Evolutionary conservation across 2,329 filamentous ascomycete species (phyloP).

Genomic region (Paraphoma sp.): DNA sequence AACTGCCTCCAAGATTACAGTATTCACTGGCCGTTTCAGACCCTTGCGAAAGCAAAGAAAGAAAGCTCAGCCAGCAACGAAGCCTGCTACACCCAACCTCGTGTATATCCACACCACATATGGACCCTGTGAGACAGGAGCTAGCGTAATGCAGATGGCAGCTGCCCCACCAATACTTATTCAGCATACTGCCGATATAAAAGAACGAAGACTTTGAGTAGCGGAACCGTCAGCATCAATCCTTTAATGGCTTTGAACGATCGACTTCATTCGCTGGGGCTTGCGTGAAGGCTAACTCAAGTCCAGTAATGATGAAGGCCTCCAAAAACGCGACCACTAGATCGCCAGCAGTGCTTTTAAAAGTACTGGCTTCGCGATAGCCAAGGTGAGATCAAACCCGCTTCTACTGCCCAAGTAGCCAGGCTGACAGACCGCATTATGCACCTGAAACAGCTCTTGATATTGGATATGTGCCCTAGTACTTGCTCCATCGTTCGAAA

Average conservation of each 20-base stretch:
- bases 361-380: no score
- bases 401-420: no score
- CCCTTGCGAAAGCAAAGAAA: conserved; percentile 57
- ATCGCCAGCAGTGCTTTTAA: no score
- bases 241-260: neutral
- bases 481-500: no score
- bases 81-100: conserved; percentile 8
- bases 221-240: neutral
- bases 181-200: conserved; percentile 40
- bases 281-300: conserved; percentile 50
- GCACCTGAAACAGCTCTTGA: no score
- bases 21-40: neutral
- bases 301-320: conserved; percentile 50
- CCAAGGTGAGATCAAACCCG: no score
- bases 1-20: neutral
- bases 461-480: no score
- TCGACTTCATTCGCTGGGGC: conserved; percentile 35
- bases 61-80: conserved; percentile 14
- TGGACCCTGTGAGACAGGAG: conserved; percentile 33
- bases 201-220: conserved; percentile 15
- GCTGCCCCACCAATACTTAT: conserved; percentile 36
- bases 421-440: no score
- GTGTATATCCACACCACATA: conserved; percentile 29
- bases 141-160: conserved; percentile 5
- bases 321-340: conserved; percentile 51